phyloP scores from a whole-genome alignment of 2,329 filamentous ascomycete species.

The Clarireedia sp. region DNA sequence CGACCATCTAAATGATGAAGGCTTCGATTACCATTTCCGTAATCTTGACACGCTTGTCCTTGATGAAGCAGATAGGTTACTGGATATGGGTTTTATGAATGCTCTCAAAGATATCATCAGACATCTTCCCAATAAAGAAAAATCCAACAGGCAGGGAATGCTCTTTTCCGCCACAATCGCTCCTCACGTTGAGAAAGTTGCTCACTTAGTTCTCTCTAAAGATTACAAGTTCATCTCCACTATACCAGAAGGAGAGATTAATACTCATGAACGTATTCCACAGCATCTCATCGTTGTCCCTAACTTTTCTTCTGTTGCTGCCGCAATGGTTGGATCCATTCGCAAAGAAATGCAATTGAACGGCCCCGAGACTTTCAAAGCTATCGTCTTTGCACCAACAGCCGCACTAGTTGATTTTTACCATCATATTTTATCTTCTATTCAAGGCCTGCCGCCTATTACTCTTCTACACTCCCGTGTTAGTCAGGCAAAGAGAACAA shows the following conservation, averaged over 20 bases:
- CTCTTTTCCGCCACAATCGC: constrained; percentile 95
- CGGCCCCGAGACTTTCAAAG: constrained; percentile 62
- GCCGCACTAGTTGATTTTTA: constrained; percentile 65
- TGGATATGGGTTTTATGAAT: constrained; percentile 80
- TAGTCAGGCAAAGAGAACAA: constrained; percentile 60
- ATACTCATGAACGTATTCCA: constrained; percentile 77
- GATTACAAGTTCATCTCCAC: constrained; percentile 87
- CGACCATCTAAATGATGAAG: constrained; percentile 62
- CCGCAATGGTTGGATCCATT: constrained; percentile 69
- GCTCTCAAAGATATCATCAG: constrained; percentile 55
- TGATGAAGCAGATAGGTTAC: constrained; percentile 96
- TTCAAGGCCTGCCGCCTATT: constrained; percentile 26
- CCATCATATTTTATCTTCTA: constrained; percentile 42
- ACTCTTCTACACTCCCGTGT: constrained; percentile 68
- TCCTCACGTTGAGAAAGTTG: constrained; percentile 70
- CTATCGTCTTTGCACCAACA: constrained; percentile 86
- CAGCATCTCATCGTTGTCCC: constrained; percentile 64
- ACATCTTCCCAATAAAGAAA: constrained; percentile 52
- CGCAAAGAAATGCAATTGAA: constrained; percentile 47
- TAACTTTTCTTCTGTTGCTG: constrained; percentile 68
- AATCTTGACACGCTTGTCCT: constrained; percentile 88
- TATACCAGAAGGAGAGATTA: constrained; percentile 70
- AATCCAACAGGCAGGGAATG: constrained; percentile 75
- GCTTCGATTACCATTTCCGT: constrained; percentile 20
- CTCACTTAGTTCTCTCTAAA: constrained; percentile 66